Conservation (phyloP, 73 alveolate species). For the Durusdinium trenchii region DNA sequence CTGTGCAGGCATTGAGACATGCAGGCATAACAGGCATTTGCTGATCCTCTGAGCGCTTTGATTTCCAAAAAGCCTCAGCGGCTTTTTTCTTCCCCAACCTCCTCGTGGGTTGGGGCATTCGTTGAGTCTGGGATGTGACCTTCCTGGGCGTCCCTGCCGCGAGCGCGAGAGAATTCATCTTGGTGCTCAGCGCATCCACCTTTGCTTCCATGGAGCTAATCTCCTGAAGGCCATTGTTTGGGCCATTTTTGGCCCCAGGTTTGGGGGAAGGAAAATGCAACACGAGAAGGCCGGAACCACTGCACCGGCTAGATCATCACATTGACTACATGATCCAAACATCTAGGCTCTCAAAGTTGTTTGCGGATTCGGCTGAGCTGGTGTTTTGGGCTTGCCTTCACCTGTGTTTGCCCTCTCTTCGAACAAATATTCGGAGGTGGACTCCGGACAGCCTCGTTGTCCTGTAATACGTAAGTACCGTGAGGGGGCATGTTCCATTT, state of each 20-base stretch:
- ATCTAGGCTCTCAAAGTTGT: not conserved
- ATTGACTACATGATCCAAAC: not conserved
- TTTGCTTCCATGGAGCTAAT: constrained; percentile 25
- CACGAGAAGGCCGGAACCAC: too few species aligned
- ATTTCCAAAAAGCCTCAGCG: not conserved
- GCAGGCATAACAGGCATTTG: too few species aligned
- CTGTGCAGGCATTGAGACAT: too few species aligned
- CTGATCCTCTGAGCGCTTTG: too few species aligned
- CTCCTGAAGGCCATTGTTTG: constrained; percentile 21
- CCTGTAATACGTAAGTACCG: too few species aligned
- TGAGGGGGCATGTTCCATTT: too few species aligned
- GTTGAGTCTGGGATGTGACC: not conserved
- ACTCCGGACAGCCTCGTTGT: too few species aligned
- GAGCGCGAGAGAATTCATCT: constrained; percentile 58
- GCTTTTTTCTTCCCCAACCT: not conserved
- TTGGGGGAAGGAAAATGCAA: not conserved
- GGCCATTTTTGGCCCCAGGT: not conserved
- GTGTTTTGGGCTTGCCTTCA: too few species aligned
- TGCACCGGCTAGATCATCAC: too few species aligned
- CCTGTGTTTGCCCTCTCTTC: not conserved
- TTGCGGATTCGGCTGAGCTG: too few species aligned
- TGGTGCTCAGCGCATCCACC: constrained; percentile 46
- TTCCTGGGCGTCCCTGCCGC: not conserved
- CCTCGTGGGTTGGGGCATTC: not conserved
- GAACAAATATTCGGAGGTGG: not conserved